Evolutionary conservation across 139 green algal species (phyloP).

Genomic region (Volvox reticuliferus): DNA sequence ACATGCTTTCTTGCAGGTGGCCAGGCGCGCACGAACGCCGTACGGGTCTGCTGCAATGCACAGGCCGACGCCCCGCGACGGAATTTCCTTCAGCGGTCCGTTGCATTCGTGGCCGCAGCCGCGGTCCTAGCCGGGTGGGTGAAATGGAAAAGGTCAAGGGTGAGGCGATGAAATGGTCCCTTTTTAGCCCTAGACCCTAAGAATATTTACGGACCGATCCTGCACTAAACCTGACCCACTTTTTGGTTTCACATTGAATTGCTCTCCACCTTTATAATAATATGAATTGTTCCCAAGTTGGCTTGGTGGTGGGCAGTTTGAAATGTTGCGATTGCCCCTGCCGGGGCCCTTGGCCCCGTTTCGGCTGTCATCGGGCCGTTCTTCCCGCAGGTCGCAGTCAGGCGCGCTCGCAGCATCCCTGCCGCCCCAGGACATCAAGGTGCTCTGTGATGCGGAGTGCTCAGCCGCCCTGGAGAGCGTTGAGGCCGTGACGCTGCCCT

Average conservation of each 20-base stretch:
- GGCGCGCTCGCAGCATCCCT: conserved; percentile 7
- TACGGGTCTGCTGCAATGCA: conserved; percentile 16
- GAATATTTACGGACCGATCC: too few species aligned
- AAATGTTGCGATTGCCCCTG: too few species aligned
- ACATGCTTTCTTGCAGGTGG: neutral
- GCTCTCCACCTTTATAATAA: too few species aligned
- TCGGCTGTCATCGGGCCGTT: too few species aligned
- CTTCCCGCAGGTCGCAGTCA: neutral
- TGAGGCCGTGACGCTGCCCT: conserved; percentile 71
- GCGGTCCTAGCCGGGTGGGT: conserved; percentile 20
- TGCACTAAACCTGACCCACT: too few species aligned
- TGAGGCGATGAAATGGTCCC: too few species aligned
- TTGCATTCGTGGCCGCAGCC: neutral
- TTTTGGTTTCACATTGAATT: too few species aligned
- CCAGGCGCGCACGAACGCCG: neutral
- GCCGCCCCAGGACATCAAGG: conserved; percentile 34
- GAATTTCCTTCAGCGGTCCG: conserved; percentile 14
- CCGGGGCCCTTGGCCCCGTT: too few species aligned
- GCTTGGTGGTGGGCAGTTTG: too few species aligned
- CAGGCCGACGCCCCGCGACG: neutral
- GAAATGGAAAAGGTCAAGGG: too few species aligned
- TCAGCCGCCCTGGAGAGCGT: conserved; percentile 58
- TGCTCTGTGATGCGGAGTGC: conserved; percentile 84
- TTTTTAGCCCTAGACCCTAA: too few species aligned
- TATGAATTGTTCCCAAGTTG: too few species aligned